These are phyloP conservation scores for Neofusicoccum ribis DNA, from an alignment of 2,329 filamentous ascomycete species.

Conservation along the genomic window DNA sequence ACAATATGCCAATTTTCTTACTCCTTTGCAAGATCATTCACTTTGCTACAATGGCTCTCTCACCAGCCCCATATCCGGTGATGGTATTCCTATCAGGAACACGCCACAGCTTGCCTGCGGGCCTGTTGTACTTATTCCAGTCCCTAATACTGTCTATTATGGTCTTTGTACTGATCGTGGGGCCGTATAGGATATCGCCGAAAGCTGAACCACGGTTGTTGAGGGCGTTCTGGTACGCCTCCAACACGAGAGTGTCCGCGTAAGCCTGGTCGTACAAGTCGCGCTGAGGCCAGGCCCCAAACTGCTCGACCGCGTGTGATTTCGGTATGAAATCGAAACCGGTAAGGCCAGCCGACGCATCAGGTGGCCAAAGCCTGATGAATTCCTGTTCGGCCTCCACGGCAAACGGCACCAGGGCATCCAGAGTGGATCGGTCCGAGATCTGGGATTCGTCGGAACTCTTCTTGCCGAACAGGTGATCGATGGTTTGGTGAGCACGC, in stretches of 20 bases:
- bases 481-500: too few species aligned
- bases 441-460: too few species aligned
- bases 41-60: too few species aligned
- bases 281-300: background rate
- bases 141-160: background rate
- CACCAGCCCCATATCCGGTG: background rate
- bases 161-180: background rate
- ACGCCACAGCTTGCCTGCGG: background rate
- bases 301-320: background rate
- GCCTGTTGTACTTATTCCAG: background rate
- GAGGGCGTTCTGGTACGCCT: background rate
- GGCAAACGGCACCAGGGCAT: too few species aligned
- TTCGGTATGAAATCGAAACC: background rate
- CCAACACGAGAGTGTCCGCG: background rate
- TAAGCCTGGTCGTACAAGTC: background rate
- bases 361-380: background rate
- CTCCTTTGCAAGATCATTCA: too few species aligned
- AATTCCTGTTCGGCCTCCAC: background rate
- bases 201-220: background rate
- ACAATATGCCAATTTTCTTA: too few species aligned
- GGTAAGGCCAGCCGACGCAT: background rate
- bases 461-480: too few species aligned
- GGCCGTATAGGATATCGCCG: background rate
- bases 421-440: too few species aligned
- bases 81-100: background rate